Evolutionary conservation across 2,329 filamentous ascomycete species (phyloP), one percentile per base, ranked within the genome.

Genomic region (Arthrobotrys sinensis): DNA sequence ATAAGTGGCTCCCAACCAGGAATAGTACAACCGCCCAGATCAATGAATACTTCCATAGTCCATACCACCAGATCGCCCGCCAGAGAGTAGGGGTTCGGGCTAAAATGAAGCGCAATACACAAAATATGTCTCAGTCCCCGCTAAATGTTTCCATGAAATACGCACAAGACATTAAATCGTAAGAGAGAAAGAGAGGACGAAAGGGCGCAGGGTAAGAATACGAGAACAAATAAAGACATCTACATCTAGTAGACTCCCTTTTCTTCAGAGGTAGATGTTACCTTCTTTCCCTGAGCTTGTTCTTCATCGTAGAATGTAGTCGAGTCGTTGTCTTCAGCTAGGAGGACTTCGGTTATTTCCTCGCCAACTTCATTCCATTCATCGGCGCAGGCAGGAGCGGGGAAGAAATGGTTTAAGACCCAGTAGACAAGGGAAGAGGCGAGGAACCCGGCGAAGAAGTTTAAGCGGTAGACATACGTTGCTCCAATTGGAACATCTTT

Each of bases 401-500:
- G 93, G 79, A 85, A 92, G 28, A 94, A 38, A 73, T 85, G 88
- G 83, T 91, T 94, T 0, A 97, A 86, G 0, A 83, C 68, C 85
- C 89, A 96, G 85, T 97, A 97, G 6, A 90, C 85, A 0, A 80
- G 83, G 0, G 86, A 86, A 0, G 93, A 89, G 10, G 96, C 88
- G 55, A 93, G 86, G 83, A 97, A 94, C 0, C 94, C 94, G 50
- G 89, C 88, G 83, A 97, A 96, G 86, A 94, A 97, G 84, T 97
- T 97, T 81, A 97, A 83, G 80, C 94, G 92, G 86, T 97, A 97
- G 76, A 97, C 90, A 83, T 96, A 96, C 0, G 88, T 90, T 0
- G 95, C 94, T 0, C 91, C 94, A 4, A 89, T 86, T 0, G 95
- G 94, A 0, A 97, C 93, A 0, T 1, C 86, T 80, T 16, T 84